phyloP scores from a whole-genome alignment of 305 asterid species.

The Fraxinus dipetala region DNA sequence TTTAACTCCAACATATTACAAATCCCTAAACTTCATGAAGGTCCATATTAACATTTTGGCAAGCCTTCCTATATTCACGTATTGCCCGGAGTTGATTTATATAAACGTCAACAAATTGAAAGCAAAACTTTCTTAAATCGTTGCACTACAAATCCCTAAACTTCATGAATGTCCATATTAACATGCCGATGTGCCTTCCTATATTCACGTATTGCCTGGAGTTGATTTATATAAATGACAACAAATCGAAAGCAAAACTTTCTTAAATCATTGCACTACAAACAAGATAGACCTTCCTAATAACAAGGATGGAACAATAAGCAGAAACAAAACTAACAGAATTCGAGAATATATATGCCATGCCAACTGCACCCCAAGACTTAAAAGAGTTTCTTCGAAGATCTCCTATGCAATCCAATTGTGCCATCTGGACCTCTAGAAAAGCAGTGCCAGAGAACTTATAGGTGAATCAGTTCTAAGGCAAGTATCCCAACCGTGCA shows the following conservation, averaged over 20 bases:
- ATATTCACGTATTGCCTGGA: neutral
- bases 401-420: neutral
- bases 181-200: neutral
- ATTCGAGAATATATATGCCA: neutral
- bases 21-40: neutral
- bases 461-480: neutral
- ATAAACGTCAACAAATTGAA: neutral
- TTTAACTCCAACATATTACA: neutral
- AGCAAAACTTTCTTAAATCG: neutral
- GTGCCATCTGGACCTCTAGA: neutral
- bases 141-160: neutral
- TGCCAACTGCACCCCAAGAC: neutral
- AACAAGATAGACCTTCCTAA: slow-evolving; percentile 11
- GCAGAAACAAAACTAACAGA: slow-evolving; percentile 8
- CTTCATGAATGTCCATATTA: too few species aligned
- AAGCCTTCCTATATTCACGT: neutral
- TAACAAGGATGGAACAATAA: neutral
- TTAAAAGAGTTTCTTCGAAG: neutral
- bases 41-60: neutral
- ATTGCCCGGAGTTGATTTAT: neutral
- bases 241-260: neutral
- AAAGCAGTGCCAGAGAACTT: neutral
- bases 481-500: neutral
- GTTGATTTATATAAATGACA: neutral
- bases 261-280: neutral